Conservation (phyloP, 163 green algal species). For the Scenedesmus sp. region DNA sequence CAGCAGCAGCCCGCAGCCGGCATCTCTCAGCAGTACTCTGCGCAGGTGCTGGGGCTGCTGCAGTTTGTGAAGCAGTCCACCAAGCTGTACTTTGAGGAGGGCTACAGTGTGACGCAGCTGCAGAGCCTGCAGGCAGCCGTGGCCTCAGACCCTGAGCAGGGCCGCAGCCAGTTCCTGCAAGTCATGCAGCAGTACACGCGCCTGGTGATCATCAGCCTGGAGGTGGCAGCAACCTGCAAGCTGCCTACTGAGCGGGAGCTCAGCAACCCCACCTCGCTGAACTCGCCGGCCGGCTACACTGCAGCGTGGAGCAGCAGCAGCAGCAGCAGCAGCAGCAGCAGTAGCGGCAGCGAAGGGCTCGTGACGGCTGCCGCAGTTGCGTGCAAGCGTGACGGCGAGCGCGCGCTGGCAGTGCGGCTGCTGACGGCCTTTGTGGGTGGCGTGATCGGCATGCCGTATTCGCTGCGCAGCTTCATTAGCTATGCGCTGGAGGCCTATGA, state of each 20-base stretch:
- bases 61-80: constrained; percentile 59
- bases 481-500: constrained; percentile 29
- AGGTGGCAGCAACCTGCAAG: constrained; percentile 62
- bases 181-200: constrained; percentile 75
- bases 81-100: constrained; percentile 56
- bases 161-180: constrained; percentile 23
- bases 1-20: neutral
- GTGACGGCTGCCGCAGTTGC: neutral
- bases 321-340: constrained; percentile 26
- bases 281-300: constrained; percentile 41
- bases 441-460: constrained; percentile 60
- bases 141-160: constrained; percentile 36
- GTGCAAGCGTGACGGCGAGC: neutral
- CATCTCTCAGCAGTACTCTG: constrained; percentile 14
- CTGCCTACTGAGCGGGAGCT: constrained; percentile 59
- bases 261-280: constrained; percentile 26
- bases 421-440: constrained; percentile 80
- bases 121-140: constrained; percentile 57
- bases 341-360: neutral
- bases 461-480: constrained; percentile 64
- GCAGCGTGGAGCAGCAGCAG: constrained; percentile 13
- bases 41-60: constrained; percentile 55
- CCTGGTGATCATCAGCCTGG: constrained; percentile 75
- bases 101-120: constrained; percentile 55
- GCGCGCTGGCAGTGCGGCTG: constrained; percentile 61